Evolutionary conservation across 2,329 filamentous ascomycete genomes (phyloP).

Genomic region (Scopulariopsis brevicaulis): DNA sequence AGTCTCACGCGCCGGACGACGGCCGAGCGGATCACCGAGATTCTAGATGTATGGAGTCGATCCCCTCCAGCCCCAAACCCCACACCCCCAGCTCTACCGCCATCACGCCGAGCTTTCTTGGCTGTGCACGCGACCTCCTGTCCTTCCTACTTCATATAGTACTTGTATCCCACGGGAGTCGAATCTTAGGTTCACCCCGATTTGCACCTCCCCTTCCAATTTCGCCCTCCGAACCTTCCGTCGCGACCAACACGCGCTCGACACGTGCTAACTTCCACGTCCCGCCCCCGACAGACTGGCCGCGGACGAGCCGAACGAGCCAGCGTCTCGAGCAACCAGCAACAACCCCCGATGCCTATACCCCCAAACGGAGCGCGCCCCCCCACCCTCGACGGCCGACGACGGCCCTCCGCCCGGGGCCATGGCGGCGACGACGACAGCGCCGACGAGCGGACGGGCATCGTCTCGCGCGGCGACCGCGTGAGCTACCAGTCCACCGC

Average conservation of each 20-base stretch:
- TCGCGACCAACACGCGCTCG: not conserved
- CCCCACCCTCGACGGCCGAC: not conserved
- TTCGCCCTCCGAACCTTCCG: not conserved
- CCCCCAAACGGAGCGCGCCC: not conserved
- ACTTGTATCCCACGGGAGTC: not conserved
- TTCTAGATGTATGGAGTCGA: constrained; percentile 1
- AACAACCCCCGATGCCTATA: not conserved
- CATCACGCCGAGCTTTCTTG: not conserved
- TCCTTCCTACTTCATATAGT: not conserved
- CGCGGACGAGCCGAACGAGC: constrained; percentile 1
- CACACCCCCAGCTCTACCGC: not conserved
- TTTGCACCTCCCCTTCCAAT: not conserved
- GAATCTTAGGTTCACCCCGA: not conserved
- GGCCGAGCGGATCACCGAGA: constrained; percentile 5
- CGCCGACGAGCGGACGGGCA: constrained; percentile 7
- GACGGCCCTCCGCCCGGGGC: not conserved
- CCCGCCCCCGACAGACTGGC: not conserved
- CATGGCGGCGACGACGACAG: not conserved
- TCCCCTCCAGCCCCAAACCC: not conserved
- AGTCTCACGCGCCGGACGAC: not conserved
- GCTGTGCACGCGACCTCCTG: not conserved
- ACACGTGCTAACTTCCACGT: not conserved
- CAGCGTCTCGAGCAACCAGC: not conserved
- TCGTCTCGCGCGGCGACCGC: constrained; percentile 1
- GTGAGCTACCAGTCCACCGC: constrained; percentile 6